Base-by-base conservation (phyloP, 2,329 filamentous ascomycete species). In the Trichophaea hybrida region DNA sequence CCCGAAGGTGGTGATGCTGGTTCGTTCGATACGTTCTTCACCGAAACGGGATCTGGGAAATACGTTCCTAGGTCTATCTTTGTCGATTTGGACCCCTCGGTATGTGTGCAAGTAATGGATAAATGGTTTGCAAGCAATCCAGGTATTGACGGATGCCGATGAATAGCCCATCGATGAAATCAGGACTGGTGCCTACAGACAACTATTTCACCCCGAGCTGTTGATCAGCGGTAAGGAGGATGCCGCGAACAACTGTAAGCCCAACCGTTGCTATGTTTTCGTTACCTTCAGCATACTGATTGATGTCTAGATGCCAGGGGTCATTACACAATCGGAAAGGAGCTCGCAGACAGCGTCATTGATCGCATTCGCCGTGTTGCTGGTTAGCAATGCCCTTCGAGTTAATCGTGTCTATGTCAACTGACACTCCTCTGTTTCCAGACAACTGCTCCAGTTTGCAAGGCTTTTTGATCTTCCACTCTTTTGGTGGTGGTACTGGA, bases 181-280 rank as follows among this genome's bases (percentile, higher is more conserved):
- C 71, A 78, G 81, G 62, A 82, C 78, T 61, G 81, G 81, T 66
- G 66, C 73, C 65, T 83, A 82, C 73, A 77, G 80, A 66, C 75
- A 80, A 66, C 75, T 84, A 57, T 84, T 83, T 73, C 81, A 84
- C 71, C 81, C 81, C 17, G 81, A 84, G 70, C 73, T 80, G 66
- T 74, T 84, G 73, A 79, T 84, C 67, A 83, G 78, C 70, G 81
- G 81, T 68, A 84, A 84, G 73, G 81, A 84, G 70, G 81, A 84
- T 73, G 81, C 81, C 61, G 80, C 81, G 67, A 84, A 84, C 71
- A 84, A 84, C 73, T 84, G 77, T 79, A 72, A 57, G 74, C 52
- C 37, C 44, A 17, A 31, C 6, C 38, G 62, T 15, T 7, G 3
- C 13, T 53, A 37, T 13, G 10, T n/a, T 24, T 24, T 24, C 3